Conservation (phyloP, 1,284 basidiomycete species). For the Austroboletus niveus region DNA sequence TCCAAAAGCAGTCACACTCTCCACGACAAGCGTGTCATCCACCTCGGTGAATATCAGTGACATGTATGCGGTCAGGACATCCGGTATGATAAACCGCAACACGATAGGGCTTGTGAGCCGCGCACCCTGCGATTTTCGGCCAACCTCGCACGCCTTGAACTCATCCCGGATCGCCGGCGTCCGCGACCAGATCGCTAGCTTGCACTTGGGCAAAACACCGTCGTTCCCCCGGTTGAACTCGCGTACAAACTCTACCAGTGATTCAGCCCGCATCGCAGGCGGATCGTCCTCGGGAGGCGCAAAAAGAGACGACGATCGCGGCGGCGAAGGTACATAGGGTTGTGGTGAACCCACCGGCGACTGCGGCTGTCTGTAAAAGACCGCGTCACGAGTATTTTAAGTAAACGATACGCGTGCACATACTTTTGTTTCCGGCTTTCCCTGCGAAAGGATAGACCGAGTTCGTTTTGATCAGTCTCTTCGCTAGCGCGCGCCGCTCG, state of each 20-base stretch:
- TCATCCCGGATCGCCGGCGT: constrained; percentile 26
- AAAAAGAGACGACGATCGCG: constrained; percentile 41
- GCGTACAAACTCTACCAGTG: constrained; percentile 49
- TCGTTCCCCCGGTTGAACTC: constrained; percentile 43
- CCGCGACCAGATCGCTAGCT: constrained; percentile 52
- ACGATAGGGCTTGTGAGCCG: constrained; percentile 36
- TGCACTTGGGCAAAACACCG: constrained; percentile 20
- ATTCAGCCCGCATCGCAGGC: constrained; percentile 41
- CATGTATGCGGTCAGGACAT: constrained; percentile 60
- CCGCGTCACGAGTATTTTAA: not conserved
- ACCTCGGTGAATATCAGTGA: constrained; percentile 38
- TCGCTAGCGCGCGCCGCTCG: constrained; percentile 50
- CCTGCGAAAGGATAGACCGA: constrained; percentile 43
- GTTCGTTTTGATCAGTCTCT: constrained; percentile 45
- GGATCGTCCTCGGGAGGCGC: constrained; percentile 37
- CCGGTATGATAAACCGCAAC: constrained; percentile 55
- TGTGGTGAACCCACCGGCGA: constrained; percentile 58
- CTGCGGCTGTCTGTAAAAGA: constrained; percentile 44
- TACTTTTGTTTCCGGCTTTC: constrained; percentile 54
- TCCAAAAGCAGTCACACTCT: constrained; percentile 62
- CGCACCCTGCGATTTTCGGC: constrained; percentile 9
- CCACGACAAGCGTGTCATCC: constrained; percentile 45
- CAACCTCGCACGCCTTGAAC: constrained; percentile 5
- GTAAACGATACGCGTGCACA: constrained; percentile 16
- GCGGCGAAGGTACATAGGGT: constrained; percentile 47